These are phyloP conservation scores for Epichloe elymi DNA, from an alignment of 2,329 filamentous ascomycete species.

Conservation along the genomic window DNA sequence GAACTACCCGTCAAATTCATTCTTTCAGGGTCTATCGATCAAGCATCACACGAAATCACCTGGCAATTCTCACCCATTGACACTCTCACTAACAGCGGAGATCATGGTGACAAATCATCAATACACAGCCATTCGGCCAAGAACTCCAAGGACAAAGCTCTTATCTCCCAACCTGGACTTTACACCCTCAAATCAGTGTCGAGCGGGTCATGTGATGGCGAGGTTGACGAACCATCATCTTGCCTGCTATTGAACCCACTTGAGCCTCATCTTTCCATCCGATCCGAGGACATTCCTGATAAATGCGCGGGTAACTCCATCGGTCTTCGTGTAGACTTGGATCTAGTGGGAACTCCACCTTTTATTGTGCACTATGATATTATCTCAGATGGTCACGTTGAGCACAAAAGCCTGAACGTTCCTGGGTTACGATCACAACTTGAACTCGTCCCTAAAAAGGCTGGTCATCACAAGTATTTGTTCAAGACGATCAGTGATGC, in stretches of 20 bases:
- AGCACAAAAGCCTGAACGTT: slow-evolving; percentile 43
- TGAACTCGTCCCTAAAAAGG: slow-evolving; percentile 66
- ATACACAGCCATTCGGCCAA: slow-evolving; percentile 48
- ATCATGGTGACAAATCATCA: slow-evolving; percentile 48
- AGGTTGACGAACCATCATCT: slow-evolving; percentile 87
- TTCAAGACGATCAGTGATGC: slow-evolving; percentile 72
- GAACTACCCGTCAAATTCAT: slow-evolving; percentile 60
- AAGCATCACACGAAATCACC: slow-evolving; percentile 57
- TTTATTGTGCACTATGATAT: slow-evolving; percentile 74
- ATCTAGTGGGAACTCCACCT: slow-evolving; percentile 83
- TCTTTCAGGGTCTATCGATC: slow-evolving; percentile 42
- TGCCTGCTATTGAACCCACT: slow-evolving; percentile 85
- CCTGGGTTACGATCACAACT: slow-evolving; percentile 69
- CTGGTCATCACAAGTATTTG: slow-evolving; percentile 75
- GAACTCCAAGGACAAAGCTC: slow-evolving; percentile 47
- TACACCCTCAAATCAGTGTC: slow-evolving; percentile 74
- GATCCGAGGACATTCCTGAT: slow-evolving; percentile 73
- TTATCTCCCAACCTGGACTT: slow-evolving; percentile 64
- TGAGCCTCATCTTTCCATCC: slow-evolving; percentile 64
- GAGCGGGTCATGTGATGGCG: slow-evolving; percentile 71
- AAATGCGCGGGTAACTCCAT: slow-evolving; percentile 92
- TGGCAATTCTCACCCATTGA: slow-evolving; percentile 74
- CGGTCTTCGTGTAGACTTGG: slow-evolving; percentile 75
- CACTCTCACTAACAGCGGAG: slow-evolving; percentile 54
- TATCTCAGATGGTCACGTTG: slow-evolving; percentile 44